A percentile compares a stretch with the other conserved stretches of the same genome.
Evolutionary conservation across 1,139 yeast species (phyloP).

Genomic region (Debaryomycetaceae sp.): DNA sequence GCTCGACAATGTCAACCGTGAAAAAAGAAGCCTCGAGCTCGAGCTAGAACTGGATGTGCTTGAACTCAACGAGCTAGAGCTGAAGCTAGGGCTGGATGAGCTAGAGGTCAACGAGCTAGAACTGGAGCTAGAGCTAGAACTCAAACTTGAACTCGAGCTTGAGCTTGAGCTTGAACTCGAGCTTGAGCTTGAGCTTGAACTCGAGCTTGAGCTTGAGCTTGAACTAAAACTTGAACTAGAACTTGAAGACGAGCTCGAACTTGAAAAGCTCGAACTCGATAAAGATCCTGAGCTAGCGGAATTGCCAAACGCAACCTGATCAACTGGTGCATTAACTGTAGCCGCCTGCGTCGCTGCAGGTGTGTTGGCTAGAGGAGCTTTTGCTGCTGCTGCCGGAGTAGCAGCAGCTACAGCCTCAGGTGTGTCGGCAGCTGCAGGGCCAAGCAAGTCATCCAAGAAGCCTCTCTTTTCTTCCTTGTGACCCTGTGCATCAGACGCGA

Average conservation of each 20-base stretch:
- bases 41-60: conserved; percentile 1
- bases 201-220: conserved; percentile 12
- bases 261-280: conserved; percentile 7
- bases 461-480: conserved; percentile 6
- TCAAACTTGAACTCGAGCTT: conserved; percentile 9
- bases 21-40: too few species aligned
- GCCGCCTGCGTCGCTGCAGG: conserved; percentile 9
- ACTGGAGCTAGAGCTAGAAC: conserved; percentile 8
- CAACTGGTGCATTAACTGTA: conserved; percentile 8
- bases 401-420: conserved; percentile 11
- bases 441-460: conserved; percentile 2
- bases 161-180: conserved; percentile 9
- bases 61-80: conserved; percentile 5
- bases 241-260: conserved; percentile 5
- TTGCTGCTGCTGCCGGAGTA: conserved; percentile 8
- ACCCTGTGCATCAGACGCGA: conserved; percentile 5
- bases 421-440: conserved; percentile 8
- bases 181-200: conserved; percentile 11
- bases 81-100: conserved; percentile 5
- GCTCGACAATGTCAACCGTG: too few species aligned
- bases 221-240: conserved; percentile 11
- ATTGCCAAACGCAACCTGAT: background rate
- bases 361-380: conserved; percentile 8
- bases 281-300: conserved; percentile 7
- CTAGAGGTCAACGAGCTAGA: conserved; percentile 4